These are phyloP conservation scores for Dunaliella sp. DNA, from an alignment of 139 green algal genomes.

Conservation along the genomic window DNA sequence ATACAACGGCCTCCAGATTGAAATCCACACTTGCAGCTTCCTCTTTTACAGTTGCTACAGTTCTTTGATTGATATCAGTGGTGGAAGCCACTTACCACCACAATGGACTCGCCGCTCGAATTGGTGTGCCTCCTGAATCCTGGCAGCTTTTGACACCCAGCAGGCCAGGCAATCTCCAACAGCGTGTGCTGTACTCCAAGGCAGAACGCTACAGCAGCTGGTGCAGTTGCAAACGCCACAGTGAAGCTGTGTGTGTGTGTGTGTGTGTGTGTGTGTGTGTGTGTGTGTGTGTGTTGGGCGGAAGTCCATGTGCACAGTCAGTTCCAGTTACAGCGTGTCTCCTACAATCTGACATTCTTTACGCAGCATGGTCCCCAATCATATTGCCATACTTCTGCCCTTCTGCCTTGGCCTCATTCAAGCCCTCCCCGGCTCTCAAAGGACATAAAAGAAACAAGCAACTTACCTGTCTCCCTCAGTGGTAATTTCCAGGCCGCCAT, in stretches of 20 bases:
- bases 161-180: slow-evolving; percentile 70
- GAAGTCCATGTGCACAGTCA: no score
- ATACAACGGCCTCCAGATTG: no score
- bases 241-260: slow-evolving; percentile 44
- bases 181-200: slow-evolving; percentile 75
- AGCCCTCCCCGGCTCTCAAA: no score
- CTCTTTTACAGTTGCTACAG: no score
- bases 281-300: no score
- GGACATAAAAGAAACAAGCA: no score
- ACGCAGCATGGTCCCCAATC: no score
- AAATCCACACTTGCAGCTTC: no score
- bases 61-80: neutral
- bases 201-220: slow-evolving; percentile 67
- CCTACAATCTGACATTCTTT: no score
- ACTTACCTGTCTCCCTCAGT: slow-evolving; percentile 61
- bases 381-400: no score
- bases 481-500: slow-evolving; percentile 72
- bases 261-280: neutral
- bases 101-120: neutral
- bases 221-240: slow-evolving; percentile 60
- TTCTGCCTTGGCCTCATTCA: no score
- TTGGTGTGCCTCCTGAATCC: slow-evolving; percentile 46
- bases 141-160: slow-evolving; percentile 59
- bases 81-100: neutral
- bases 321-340: no score